Evolutionary conservation across 148 eudicot species (phyloP).

Genomic region (Persicaria maculosa): DNA sequence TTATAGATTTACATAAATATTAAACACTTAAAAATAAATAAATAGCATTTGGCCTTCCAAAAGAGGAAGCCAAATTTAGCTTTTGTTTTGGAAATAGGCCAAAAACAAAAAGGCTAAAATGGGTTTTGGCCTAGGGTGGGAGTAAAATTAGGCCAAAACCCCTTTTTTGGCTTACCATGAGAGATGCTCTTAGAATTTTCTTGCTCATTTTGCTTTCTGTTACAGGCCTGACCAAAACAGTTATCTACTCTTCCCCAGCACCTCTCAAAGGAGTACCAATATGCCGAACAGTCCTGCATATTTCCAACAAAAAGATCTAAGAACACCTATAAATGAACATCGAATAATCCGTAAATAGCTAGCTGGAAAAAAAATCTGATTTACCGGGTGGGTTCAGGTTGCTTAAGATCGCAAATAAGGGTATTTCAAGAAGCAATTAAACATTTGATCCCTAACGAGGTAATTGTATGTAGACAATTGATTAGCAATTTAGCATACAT

Average conservation of each 20-base stretch:
- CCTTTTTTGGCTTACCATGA: no score
- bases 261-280: slow-evolving; percentile 94
- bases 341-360: background rate
- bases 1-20: no score
- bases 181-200: no score
- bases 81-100: no score
- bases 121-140: no score
- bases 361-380: background rate
- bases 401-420: slow-evolving; percentile 84
- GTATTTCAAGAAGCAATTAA: no score
- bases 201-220: slow-evolving; percentile 87
- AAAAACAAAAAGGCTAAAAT: no score
- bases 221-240: slow-evolving; percentile 73
- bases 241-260: slow-evolving; percentile 84
- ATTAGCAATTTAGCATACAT: background rate
- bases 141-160: no score
- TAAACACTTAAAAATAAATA: no score
- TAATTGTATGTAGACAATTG: background rate
- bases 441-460: no score
- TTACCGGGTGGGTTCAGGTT: slow-evolving; percentile 90
- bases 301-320: background rate
- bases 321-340: background rate
- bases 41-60: no score
- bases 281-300: slow-evolving; percentile 71
- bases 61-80: no score